Percentiles rank a stretch among this genome's conserved stretches.
phyloP scores from a whole-genome alignment of 108 stramenopile species.

The Cyclotella distinguenda region DNA sequence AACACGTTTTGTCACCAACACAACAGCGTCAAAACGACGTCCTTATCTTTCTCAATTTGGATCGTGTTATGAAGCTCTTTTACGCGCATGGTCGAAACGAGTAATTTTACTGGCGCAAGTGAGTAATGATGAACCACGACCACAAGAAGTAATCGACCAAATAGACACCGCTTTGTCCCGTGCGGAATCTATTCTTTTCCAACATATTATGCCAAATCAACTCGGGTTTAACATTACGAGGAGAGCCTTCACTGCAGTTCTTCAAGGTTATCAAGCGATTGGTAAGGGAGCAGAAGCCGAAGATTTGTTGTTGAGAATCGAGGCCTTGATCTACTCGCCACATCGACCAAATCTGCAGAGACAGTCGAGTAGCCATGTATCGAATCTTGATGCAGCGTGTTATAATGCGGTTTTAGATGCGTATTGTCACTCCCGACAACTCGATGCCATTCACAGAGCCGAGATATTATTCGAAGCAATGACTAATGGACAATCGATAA shows the following conservation, averaged over 20 bases:
- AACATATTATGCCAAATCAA: conserved; percentile 35
- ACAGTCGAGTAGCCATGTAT: neutral
- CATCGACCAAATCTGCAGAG: neutral
- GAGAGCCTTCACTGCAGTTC: conserved; percentile 25
- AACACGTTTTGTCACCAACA: too few species aligned
- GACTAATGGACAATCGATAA: neutral
- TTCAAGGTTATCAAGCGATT: conserved; percentile 28
- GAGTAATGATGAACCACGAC: neutral
- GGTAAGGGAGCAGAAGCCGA: conserved; percentile 37
- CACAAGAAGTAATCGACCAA: neutral
- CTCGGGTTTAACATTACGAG: conserved; percentile 24
- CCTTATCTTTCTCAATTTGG: conserved; percentile 21
- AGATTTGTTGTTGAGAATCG: conserved; percentile 16
- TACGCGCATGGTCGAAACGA: conserved; percentile 25
- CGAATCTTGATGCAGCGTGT: conserved; percentile 30
- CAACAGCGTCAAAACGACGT: neutral
- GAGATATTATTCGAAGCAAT: conserved; percentile 21
- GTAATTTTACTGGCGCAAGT: conserved; percentile 1
- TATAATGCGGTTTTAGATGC: conserved; percentile 37
- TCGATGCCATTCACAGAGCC: conserved; percentile 1
- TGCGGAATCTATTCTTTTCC: conserved; percentile 23
- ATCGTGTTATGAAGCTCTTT: conserved; percentile 36
- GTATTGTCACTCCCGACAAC: conserved; percentile 10
- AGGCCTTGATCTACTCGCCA: conserved; percentile 14
- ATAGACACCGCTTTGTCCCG: conserved; percentile 6